Base-by-base conservation (phyloP, 805 yeast species). In the Candida methanosorbosa region DNA sequence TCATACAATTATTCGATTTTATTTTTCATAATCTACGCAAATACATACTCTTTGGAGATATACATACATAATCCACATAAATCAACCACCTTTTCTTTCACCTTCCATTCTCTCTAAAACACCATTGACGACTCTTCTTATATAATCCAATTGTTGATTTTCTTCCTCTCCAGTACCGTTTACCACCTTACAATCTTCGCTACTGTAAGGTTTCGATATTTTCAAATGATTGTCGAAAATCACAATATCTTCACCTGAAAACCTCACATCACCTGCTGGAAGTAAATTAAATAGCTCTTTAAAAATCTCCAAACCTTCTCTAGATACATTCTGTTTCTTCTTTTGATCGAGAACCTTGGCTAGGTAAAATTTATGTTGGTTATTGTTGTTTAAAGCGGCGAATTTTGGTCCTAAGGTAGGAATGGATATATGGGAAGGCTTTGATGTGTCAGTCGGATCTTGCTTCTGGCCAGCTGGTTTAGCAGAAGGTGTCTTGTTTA, bases 61-160 rank as follows among this genome's bases (percentile, higher is more conserved):
- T n/a, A n/a, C n/a, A n/a, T n/a, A n/a, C n/a, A n/a, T n/a, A n/a
- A n/a, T n/a, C n/a, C n/a, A n/a, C n/a, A 56, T 9, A 44, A 11
- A 9, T 21, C 37, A 74, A 32, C 81, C 80, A 16, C 81, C 81
- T 48, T 71, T 75, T 42, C 64, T 62, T 34, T 63, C 64, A 17
- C 50, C 41, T 31, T 61, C 69, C 38, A 70, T 47, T 34, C 60
- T 61, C 18, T 54, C 54, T 71, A 76, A 69, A 12, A 67, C 68
- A 33, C 66, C 70, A 38, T 61, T 66, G 11, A 77, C 71, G 35
- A 75, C 63, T 44, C 66, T 70, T 43, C 63, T 62, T 9, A 77
- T 50, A 32, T 54, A 54, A 11, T 42, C 34, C 30, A 58, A 38
- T 33, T 54, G 59, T 16, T 50, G 50, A 29, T 56, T 55, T 29